Evolutionary conservation across 192 early-diverging fungal genomes (phyloP).

Genomic region (Cladochytrium replicatum): DNA sequence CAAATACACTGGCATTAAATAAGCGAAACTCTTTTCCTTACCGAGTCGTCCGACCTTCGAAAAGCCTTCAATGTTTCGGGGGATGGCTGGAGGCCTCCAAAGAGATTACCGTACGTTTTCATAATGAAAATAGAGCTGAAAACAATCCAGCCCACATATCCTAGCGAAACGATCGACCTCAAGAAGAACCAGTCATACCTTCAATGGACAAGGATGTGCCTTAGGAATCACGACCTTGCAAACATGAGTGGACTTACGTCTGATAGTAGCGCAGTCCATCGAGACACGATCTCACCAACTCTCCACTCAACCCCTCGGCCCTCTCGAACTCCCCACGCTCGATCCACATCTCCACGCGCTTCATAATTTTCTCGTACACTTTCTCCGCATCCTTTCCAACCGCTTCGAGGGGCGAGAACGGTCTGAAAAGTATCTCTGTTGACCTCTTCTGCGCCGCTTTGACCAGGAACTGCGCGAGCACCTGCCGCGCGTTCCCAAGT

Average conservation of each 20-base stretch:
- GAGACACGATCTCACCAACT: slow-evolving; percentile 55
- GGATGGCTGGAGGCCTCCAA: background rate
- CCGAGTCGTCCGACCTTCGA: too few species aligned
- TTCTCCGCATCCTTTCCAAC: slow-evolving; percentile 3
- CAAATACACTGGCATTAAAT: too few species aligned
- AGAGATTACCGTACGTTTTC: slow-evolving; percentile 44
- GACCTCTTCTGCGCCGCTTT: slow-evolving; percentile 68
- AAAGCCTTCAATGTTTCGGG: too few species aligned
- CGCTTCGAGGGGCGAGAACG: slow-evolving; percentile 59
- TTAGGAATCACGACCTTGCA: background rate
- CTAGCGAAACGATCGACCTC: slow-evolving; percentile 64
- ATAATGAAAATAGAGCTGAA: slow-evolving; percentile 76
- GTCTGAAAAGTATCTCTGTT: slow-evolving; percentile 70
- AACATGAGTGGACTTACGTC: slow-evolving; percentile 24
- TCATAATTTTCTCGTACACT: too few species aligned
- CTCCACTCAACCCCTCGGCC: too few species aligned
- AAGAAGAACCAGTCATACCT: slow-evolving; percentile 93
- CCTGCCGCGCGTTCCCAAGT: slow-evolving; percentile 73
- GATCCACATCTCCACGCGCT: too few species aligned
- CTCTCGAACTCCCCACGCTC: too few species aligned
- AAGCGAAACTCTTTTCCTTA: too few species aligned
- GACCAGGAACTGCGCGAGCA: slow-evolving; percentile 76
- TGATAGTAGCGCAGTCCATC: slow-evolving; percentile 90
- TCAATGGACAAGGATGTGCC: background rate
- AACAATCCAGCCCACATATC: slow-evolving; percentile 85